Conservation (phyloP, 202 grass and related monocot species). For the Hordeum pubiflorum region DNA sequence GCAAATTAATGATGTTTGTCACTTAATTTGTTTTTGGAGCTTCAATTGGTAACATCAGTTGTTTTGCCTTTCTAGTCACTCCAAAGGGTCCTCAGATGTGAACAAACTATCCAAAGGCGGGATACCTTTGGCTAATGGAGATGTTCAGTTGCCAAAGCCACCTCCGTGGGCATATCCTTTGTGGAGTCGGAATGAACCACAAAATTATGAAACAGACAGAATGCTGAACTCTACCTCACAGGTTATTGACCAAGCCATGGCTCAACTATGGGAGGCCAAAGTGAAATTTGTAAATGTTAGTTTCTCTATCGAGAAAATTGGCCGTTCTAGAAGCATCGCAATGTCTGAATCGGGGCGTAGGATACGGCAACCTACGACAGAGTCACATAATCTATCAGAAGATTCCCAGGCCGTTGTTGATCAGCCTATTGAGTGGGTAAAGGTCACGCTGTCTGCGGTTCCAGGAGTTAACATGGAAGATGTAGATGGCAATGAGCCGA, state of each 20-base stretch:
- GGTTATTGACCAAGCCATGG: constrained; percentile 97
- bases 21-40: constrained; percentile 9
- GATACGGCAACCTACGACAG: constrained; percentile 18
- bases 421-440: constrained; percentile 74
- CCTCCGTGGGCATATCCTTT: constrained; percentile 98
- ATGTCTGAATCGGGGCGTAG: constrained; percentile 41
- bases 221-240: constrained; percentile 84
- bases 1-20: background rate
- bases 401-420: constrained; percentile 30
- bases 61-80: constrained; percentile 42
- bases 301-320: constrained; percentile 88
- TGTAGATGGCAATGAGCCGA: constrained; percentile 69
- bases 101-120: constrained; percentile 84
- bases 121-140: constrained; percentile 94
- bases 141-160: constrained; percentile 88
- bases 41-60: background rate
- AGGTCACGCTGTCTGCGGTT: constrained; percentile 69
- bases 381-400: constrained; percentile 21
- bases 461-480: constrained; percentile 96
- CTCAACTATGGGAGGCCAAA: constrained; percentile 89
- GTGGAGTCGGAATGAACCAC: constrained; percentile 64
- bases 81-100: constrained; percentile 59
- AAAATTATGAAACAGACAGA: constrained; percentile 81
- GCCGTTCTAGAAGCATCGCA: constrained; percentile 51
- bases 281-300: constrained; percentile 86